Evolutionary conservation across 2,329 filamentous ascomycete species (phyloP).

Genomic region (Mycosphaerella arachidis): DNA sequence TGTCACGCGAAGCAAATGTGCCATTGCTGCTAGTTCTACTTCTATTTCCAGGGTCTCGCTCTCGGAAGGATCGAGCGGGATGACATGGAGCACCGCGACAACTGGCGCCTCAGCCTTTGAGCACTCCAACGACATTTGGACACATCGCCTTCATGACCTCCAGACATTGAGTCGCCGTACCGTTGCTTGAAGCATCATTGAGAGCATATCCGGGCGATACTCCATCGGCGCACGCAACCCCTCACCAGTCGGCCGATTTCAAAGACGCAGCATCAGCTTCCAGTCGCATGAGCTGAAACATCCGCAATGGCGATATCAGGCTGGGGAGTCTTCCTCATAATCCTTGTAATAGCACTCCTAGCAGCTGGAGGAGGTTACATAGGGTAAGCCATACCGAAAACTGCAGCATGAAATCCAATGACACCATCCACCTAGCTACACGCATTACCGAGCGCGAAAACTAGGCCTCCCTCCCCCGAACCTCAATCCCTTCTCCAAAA

Average conservation of each 20-base stretch:
- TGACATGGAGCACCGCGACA: neutral
- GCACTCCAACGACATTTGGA: neutral
- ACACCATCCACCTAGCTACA: conserved; percentile 44
- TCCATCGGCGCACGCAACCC: neutral
- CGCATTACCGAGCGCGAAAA: conserved; percentile 66
- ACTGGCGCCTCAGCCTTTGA: neutral
- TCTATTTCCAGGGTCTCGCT: neutral
- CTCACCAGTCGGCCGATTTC: neutral
- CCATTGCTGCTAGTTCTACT: neutral
- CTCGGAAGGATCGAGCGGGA: neutral
- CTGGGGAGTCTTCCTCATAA: conserved; percentile 66
- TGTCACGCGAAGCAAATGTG: neutral
- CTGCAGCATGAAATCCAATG: neutral
- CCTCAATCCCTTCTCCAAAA: conserved; percentile 62
- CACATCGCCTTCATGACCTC: neutral
- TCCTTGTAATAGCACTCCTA: conserved; percentile 61
- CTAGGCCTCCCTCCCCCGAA: conserved; percentile 67
- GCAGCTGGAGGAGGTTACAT: conserved; percentile 61
- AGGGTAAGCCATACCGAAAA: conserved; percentile 33
- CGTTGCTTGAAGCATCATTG: neutral
- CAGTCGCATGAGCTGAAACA: neutral
- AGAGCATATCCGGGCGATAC: neutral
- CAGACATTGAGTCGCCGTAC: neutral
- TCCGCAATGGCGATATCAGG: conserved; percentile 24
- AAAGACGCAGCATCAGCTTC: neutral